Percentiles rank a stretch among this genome's conserved stretches.
These are phyloP conservation scores for Fusarium phyllophilum DNA, from an alignment of 2,329 filamentous ascomycete genomes.

Conservation along the genomic window DNA sequence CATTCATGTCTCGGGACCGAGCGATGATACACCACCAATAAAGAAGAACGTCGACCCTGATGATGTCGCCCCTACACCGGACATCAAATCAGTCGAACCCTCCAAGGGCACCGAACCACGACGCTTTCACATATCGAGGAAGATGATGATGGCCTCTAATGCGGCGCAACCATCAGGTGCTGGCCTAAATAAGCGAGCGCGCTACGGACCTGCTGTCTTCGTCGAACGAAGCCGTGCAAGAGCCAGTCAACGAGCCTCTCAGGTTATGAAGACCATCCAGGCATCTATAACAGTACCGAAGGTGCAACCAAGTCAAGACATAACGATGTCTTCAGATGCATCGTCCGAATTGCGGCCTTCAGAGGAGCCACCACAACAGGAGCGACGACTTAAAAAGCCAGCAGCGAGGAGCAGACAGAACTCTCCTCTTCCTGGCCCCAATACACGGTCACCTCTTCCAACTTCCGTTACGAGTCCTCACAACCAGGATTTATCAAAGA, in stretches of 20 bases:
- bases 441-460: conserved; percentile 46
- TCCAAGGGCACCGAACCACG: conserved; percentile 52
- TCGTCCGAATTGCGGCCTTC: not conserved
- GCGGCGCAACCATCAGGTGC: conserved; percentile 32
- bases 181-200: conserved; percentile 54
- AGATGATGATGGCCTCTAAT: conserved; percentile 51
- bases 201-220: conserved; percentile 61
- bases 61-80: conserved; percentile 14
- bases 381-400: conserved; percentile 50
- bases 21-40: conserved; percentile 40
- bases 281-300: conserved; percentile 2
- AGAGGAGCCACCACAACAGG: conserved; percentile 19
- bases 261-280: conserved; percentile 19
- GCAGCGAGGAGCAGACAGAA: conserved; percentile 43
- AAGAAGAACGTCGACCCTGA: conserved; percentile 12
- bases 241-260: conserved; percentile 41
- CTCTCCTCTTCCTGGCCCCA: conserved; percentile 34
- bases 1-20: conserved; percentile 60
- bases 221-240: conserved; percentile 62
- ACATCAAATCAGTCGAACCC: conserved; percentile 13
- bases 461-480: conserved; percentile 48
- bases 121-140: conserved; percentile 66
- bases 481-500: conserved; percentile 58
- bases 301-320: not conserved
- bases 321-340: conserved; percentile 6